phyloP scores from a whole-genome alignment of 345 rosid species.

The Chamaenerion angustifolium region DNA sequence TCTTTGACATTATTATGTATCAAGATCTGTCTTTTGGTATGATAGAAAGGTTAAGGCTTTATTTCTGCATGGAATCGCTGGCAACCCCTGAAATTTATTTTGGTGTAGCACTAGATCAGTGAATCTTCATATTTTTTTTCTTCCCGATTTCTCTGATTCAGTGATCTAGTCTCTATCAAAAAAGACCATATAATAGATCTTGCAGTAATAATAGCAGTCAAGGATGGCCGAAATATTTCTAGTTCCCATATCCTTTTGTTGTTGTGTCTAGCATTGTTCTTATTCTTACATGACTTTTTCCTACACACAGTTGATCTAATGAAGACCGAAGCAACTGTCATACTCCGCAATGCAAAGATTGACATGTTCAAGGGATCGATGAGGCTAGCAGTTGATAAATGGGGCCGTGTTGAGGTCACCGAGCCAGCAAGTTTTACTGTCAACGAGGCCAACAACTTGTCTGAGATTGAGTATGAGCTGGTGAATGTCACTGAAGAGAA shows the following conservation, averaged over 20 bases:
- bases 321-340: slow-evolving; percentile 24
- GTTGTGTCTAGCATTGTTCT: background rate
- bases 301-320: slow-evolving; percentile 24
- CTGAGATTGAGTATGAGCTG: slow-evolving; percentile 34
- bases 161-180: too few species aligned
- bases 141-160: too few species aligned
- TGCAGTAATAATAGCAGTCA: too few species aligned
- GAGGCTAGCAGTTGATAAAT: slow-evolving; percentile 42
- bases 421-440: slow-evolving; percentile 24
- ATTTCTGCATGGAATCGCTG: too few species aligned
- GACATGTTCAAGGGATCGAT: slow-evolving; percentile 34
- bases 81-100: too few species aligned
- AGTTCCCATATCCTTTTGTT: background rate
- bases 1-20: too few species aligned
- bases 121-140: too few species aligned
- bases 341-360: slow-evolving; percentile 37
- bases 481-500: slow-evolving; percentile 20
- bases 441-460: slow-evolving; percentile 28
- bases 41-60: too few species aligned
- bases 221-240: too few species aligned
- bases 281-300: background rate
- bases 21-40: too few species aligned
- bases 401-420: slow-evolving; percentile 35
- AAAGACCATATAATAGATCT: too few species aligned
- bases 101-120: too few species aligned